Base-by-base conservation (phyloP, 352 stramenopile genomes). In the Phytophthora syringae region DNA sequence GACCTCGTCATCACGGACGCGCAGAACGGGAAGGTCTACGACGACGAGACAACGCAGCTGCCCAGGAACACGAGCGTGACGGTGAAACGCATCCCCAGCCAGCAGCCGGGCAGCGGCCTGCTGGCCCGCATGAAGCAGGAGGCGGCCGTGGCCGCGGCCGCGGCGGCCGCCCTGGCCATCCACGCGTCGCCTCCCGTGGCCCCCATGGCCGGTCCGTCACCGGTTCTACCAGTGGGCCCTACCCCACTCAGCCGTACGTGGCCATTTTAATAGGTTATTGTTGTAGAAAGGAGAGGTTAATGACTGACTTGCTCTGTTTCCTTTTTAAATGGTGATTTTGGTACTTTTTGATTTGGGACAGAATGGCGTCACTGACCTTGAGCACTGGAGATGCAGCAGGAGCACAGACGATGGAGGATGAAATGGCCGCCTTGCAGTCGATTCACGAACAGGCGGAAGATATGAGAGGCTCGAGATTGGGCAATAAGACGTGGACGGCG, bases 1-100 rank as follows among this genome's bases (percentile, higher is more conserved):
- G 92, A 98, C 54, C 78, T 98, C 3, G 86, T 96, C 0, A 95
- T 98, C 70, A 96, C 90, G 18, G 93, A 98, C 70, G 90, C 92
- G 34, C 88, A 97, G 65, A 97, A 90, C 55, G 92, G 91, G 55
- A 94, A 97, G 52, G 86, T 95, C 3, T 98, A 97, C 70, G 88
- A 95, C 52, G 90, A 97, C 47, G 92, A 98, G 63, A 97, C 81
- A 74, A 90, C 87, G 60, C 78, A 95, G 59, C 71, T 98, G 22
- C 80, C 90, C 34, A 84, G 94, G 51, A 98, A 98, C 74, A 96
- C 90, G 20, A 97, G 85, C 69, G 92, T 98, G 21, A 94, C 94
- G 0, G 92, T 98, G 43, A 97, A 97, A 66, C 87, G 92, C 48
- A 93, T 97, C 63, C 90, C 92, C 25, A 95, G 90, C 47, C 79